phyloP scores from a whole-genome alignment of 2,329 filamentous ascomycete species.

The Aspergillus bombycis region DNA sequence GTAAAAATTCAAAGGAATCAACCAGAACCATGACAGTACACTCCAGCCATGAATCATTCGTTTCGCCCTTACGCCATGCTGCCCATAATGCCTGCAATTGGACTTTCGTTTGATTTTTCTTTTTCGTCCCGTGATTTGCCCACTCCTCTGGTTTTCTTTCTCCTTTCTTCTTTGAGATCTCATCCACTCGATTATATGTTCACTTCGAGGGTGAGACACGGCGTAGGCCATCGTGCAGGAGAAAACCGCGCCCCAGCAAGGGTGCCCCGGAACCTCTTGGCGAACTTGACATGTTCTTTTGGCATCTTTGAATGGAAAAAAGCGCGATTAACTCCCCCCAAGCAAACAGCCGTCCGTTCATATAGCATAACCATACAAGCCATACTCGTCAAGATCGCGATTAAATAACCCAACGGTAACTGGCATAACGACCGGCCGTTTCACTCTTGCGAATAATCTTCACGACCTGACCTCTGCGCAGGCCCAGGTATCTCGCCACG shows the following conservation, averaged over 20 bases:
- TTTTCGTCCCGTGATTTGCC: constrained; percentile 6
- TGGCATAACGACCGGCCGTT: constrained; percentile 94
- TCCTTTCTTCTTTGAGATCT: neutral
- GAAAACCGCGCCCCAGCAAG: neutral
- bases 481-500: constrained; percentile 85
- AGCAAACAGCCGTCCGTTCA: neutral
- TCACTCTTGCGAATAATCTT: constrained; percentile 97
- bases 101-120: constrained; percentile 21
- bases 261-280: neutral
- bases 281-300: neutral
- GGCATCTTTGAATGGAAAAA: neutral
- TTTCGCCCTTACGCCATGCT: constrained; percentile 43
- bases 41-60: constrained; percentile 30
- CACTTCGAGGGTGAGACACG: neutral
- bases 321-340: neutral
- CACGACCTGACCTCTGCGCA: constrained; percentile 90
- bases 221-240: neutral
- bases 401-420: constrained; percentile 74
- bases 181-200: neutral
- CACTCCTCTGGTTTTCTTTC: neutral
- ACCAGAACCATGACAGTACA: constrained; percentile 19
- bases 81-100: constrained; percentile 38
- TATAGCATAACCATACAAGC: neutral
- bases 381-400: neutral
- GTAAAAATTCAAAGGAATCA: constrained; percentile 11